phyloP scores from a whole-genome alignment of 2,329 filamentous ascomycete species.

The Lachnellula cervina region DNA sequence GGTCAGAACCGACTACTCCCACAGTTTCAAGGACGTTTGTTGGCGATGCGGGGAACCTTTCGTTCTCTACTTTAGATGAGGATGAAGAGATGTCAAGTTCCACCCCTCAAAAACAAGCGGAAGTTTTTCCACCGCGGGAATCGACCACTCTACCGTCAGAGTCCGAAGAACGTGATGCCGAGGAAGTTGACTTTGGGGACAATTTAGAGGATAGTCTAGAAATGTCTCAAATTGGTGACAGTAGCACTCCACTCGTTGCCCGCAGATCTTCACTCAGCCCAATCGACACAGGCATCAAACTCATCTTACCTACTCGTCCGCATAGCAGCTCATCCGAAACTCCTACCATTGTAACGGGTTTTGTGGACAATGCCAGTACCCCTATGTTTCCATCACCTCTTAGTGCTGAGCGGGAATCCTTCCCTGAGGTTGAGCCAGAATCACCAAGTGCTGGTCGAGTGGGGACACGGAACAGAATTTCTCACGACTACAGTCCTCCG shows the following conservation, averaged over 20 bases:
- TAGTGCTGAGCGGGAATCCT: slow-evolving; percentile 1
- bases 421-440: slow-evolving; percentile 11
- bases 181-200: background rate
- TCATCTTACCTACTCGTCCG: slow-evolving; percentile 9
- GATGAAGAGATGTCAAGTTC: background rate
- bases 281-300: slow-evolving; percentile 2
- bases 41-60: too few species aligned
- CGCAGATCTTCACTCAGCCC: slow-evolving; percentile 4
- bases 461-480: slow-evolving; percentile 9
- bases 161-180: background rate
- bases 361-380: slow-evolving; percentile 1
- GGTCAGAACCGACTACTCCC: background rate
- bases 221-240: background rate
- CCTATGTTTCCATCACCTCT: slow-evolving; percentile 9
- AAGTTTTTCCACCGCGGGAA: background rate
- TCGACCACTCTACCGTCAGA: background rate
- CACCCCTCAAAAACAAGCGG: too few species aligned
- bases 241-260: slow-evolving; percentile 6
- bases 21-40: background rate
- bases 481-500: slow-evolving; percentile 21
- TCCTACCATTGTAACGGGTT: slow-evolving; percentile 16
- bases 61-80: background rate
- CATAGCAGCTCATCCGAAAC: slow-evolving; percentile 20
- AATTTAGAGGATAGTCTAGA: background rate
- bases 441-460: slow-evolving; percentile 23